Evolutionary conservation across 768 basidiomycete genomes (phyloP).

Genomic region (Nidularia pulvinata): DNA sequence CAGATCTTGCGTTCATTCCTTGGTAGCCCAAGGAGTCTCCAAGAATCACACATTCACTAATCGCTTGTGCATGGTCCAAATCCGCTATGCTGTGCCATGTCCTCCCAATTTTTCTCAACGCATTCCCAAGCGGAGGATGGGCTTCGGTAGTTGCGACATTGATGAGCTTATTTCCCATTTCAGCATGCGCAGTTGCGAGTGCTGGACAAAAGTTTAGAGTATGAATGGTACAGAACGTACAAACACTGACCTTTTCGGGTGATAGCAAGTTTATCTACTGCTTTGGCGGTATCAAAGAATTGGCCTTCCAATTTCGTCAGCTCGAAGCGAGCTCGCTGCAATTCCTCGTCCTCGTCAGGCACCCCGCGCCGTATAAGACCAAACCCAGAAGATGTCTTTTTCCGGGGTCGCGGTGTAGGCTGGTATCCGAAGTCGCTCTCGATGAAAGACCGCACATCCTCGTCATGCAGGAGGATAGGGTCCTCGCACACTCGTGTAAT

Average conservation of each 20-base stretch:
- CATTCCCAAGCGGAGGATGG: conserved; percentile 81
- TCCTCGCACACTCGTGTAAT: conserved; percentile 92
- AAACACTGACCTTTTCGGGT: conserved; percentile 67
- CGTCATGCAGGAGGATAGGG: conserved; percentile 83
- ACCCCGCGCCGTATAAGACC: conserved; percentile 77
- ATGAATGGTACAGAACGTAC: neutral
- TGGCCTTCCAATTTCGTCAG: conserved; percentile 90
- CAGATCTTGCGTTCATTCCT: conserved; percentile 94
- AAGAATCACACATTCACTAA: conserved; percentile 92
- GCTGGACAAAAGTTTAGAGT: conserved; percentile 38
- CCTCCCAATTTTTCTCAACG: conserved; percentile 84
- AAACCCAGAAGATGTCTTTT: conserved; percentile 75
- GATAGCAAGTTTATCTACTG: conserved; percentile 84
- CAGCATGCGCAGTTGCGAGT: conserved; percentile 75
- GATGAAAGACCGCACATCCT: conserved; percentile 92
- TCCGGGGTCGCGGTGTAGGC: conserved; percentile 73
- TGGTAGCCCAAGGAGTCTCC: conserved; percentile 98
- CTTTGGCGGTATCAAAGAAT: conserved; percentile 91
- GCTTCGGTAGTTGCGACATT: conserved; percentile 89
- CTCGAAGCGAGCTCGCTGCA: conserved; percentile 89
- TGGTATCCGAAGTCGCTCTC: conserved; percentile 98
- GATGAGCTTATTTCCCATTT: conserved; percentile 93
- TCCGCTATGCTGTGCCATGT: conserved; percentile 88
- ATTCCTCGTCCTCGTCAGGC: conserved; percentile 93
- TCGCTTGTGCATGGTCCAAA: conserved; percentile 87